Base-by-base conservation (phyloP, 768 basidiomycete species). In the Hydnum rufescens region DNA sequence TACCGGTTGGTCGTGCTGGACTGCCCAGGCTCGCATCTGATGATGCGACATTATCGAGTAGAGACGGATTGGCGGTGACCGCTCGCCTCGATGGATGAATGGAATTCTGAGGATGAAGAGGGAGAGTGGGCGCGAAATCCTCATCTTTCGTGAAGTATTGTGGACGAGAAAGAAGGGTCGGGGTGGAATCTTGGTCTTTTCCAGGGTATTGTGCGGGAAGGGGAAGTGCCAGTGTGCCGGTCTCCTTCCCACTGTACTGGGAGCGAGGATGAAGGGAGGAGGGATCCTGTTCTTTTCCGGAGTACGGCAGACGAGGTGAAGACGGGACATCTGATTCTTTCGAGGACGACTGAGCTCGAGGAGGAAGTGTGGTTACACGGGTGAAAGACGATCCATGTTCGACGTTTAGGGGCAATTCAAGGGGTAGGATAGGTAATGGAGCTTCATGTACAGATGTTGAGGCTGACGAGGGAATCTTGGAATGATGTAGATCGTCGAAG, bases 341-440 rank as follows among this genome's bases (percentile, higher is more conserved):
- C n/a, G n/a, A n/a, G n/a, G n/a, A n/a, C n/a, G n/a, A n/a, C n/a
- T n/a, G n/a, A n/a, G n/a, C 8, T 13, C 6, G 43, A 64, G 72
- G 60, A 2, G 65, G 53, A 36, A 82, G 68, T 48, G 61, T 80
- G 4, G 73, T 64, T 18, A 86, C 65, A 53, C 70, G 80, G 2
- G 83, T 87, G 56, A 73, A 75, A 46, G 75, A 76, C 3, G 85
- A 80, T 2, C 84, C 85, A 57, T 83, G 83, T 29, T 70, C 67
- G 42, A 68, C 16, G 67, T 63, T 0, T 0, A 71, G 65, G 1
- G 75, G 70, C 61, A 83, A 81, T 22, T 77, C 78, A 13, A 71
- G 60, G 19, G 83, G 82, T 3, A 80, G 78, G 2, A 80, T 78
- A 3, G 85, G 79, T 46, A 85, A 68, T 13, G 83, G 81, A 3